Evolutionary conservation across 495 filamentous ascomycete genomes (phyloP).

Genomic region (Podospora bellae-mahoneyi): DNA sequence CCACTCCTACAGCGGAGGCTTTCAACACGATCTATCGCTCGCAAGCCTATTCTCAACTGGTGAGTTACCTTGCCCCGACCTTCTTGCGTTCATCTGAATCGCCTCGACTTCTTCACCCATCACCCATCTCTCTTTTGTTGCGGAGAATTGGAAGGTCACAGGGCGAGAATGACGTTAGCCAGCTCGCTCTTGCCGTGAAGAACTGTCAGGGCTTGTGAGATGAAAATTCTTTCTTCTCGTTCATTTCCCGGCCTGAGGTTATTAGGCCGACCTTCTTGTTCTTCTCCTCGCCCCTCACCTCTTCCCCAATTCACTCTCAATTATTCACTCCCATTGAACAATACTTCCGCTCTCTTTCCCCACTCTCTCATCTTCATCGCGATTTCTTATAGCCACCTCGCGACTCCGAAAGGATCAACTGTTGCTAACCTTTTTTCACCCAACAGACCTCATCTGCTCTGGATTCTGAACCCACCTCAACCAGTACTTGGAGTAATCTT

Average conservation of each 20-base stretch:
- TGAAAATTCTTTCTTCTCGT: neutral
- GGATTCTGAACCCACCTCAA: constrained; percentile 51
- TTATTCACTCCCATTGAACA: constrained; percentile 14
- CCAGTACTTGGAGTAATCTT: constrained; percentile 61
- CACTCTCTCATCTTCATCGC: neutral
- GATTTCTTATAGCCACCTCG: constrained; percentile 18
- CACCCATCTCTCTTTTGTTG: neutral
- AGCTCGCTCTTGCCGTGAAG: neutral
- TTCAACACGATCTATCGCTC: constrained; percentile 65
- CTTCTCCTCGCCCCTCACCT: neutral
- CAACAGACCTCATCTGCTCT: constrained; percentile 61
- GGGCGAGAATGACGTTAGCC: neutral
- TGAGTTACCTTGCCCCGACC: constrained; percentile 45
- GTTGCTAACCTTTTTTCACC: neutral
- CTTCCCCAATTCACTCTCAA: constrained; percentile 18
- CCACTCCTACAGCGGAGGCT: constrained; percentile 47
- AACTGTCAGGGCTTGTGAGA: neutral
- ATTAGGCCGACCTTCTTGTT: neutral
- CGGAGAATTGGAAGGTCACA: neutral
- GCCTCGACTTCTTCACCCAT: neutral
- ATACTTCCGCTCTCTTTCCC: neutral
- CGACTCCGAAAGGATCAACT: neutral
- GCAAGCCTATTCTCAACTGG: constrained; percentile 63
- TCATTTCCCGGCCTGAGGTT: neutral
- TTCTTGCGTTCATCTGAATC: constrained; percentile 7